A percentile compares a stretch with the other conserved stretches of the same genome.
phyloP scores from a whole-genome alignment of 139 green algal genomes.

The Asterochloris erici region DNA sequence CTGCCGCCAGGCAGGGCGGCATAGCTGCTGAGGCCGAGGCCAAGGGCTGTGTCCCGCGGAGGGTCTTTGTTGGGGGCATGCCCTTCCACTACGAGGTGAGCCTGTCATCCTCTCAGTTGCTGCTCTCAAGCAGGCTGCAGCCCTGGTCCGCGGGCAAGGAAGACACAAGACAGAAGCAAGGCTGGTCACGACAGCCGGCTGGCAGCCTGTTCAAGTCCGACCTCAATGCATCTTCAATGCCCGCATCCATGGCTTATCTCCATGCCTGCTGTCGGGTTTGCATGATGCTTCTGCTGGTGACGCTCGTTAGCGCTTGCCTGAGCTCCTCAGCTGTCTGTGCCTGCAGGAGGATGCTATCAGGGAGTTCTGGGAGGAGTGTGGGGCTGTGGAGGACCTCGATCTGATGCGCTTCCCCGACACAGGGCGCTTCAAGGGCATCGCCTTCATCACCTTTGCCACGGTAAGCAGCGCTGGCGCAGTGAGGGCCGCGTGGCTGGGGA shows the following conservation, averaged over 20 bases:
- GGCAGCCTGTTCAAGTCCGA: no score
- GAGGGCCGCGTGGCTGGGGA: no score
- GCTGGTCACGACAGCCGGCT: no score
- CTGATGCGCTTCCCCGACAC: conserved; percentile 89
- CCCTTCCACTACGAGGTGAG: conserved; percentile 75
- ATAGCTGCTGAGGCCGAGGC: no score
- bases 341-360: conserved; percentile 42
- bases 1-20: no score
- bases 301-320: background rate
- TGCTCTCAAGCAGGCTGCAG: background rate
- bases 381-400: conserved; percentile 74
- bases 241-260: no score
- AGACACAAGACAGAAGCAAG: no score
- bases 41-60: conserved; percentile 1
- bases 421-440: conserved; percentile 88
- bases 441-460: conserved; percentile 89
- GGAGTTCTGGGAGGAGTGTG: conserved; percentile 85
- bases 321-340: background rate
- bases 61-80: conserved; percentile 90
- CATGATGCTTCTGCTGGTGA: background rate
- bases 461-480: background rate
- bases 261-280: background rate
- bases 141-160: no score
- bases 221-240: no score
- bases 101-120: background rate